A percentile compares a stretch with the other conserved stretches of the same genome.
Conservation (phyloP, 2,329 filamentous ascomycete species). For the Macroventuria anomochaeta region DNA sequence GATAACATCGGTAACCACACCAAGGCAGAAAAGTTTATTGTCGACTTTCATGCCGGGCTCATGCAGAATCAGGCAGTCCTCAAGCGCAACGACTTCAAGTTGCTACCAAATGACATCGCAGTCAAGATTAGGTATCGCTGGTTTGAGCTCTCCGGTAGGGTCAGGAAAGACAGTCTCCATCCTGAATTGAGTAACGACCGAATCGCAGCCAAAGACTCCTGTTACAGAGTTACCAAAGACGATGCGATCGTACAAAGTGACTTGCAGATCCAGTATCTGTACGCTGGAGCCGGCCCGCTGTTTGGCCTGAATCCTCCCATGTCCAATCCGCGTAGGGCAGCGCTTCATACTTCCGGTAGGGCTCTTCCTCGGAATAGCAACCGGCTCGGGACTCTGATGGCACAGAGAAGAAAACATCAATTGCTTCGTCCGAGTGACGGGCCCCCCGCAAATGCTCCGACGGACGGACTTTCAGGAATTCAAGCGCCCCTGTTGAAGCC, state of each 20-base stretch:
- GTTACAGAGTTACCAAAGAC: not conserved
- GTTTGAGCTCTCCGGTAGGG: not conserved
- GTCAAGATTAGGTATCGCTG: not conserved
- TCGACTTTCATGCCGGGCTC: constrained; percentile 1
- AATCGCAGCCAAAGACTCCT: not conserved
- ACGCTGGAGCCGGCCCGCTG: not conserved
- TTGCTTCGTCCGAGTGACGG: too few species aligned
- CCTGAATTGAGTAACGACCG: not conserved
- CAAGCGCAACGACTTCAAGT: not conserved
- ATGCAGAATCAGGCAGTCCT: not conserved
- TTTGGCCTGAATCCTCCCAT: not conserved
- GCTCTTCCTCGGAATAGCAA: not conserved
- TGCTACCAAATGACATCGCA: not conserved
- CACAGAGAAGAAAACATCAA: not conserved
- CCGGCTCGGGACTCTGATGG: not conserved
- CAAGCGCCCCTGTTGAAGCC: not conserved
- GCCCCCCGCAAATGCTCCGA: not conserved
- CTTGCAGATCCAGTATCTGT: not conserved
- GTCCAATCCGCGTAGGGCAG: not conserved
- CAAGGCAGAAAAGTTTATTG: not conserved
- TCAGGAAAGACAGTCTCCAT: not conserved
- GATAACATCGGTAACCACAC: not conserved
- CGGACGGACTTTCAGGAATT: not conserved
- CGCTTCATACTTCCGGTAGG: not conserved
- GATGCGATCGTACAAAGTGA: not conserved